phyloP scores from a whole-genome alignment of 2,329 filamentous ascomycete species.

The Xylariaceae sp. region DNA sequence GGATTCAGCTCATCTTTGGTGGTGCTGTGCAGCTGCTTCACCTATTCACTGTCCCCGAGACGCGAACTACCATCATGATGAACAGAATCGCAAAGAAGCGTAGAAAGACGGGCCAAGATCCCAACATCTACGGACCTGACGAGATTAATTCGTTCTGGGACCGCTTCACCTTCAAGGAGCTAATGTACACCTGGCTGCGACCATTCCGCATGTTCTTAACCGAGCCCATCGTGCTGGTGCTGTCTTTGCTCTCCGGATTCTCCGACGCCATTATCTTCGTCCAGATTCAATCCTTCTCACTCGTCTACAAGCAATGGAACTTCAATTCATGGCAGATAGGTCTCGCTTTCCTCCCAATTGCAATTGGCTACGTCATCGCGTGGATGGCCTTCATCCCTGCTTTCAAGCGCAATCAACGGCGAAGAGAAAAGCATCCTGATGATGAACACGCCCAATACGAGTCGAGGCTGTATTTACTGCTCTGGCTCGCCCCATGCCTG shows the following conservation, averaged over 20 bases:
- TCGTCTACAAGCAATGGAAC: slow-evolving; percentile 67
- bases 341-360: slow-evolving; percentile 54
- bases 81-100: slow-evolving; percentile 79
- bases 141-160: slow-evolving; percentile 62
- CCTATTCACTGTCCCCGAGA: slow-evolving; percentile 76
- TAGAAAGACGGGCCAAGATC: slow-evolving; percentile 64
- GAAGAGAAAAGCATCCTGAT: slow-evolving; percentile 51
- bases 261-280: slow-evolving; percentile 71
- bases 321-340: slow-evolving; percentile 54
- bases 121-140: slow-evolving; percentile 74
- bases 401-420: slow-evolving; percentile 51
- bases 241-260: slow-evolving; percentile 69
- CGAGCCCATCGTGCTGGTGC: slow-evolving; percentile 67
- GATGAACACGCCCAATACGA: slow-evolving; percentile 68
- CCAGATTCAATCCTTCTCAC: slow-evolving; percentile 67
- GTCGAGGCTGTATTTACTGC: slow-evolving; percentile 63
- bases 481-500: slow-evolving; percentile 64
- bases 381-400: slow-evolving; percentile 64
- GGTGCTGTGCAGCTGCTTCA: slow-evolving; percentile 72
- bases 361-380: slow-evolving; percentile 63
- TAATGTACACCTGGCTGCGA: slow-evolving; percentile 60
- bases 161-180: slow-evolving; percentile 49
- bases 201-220: slow-evolving; percentile 70
- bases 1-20: slow-evolving; percentile 85
- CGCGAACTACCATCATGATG: slow-evolving; percentile 77